Conservation (phyloP, 345 rosid species). For the Fremontodendron californicum region DNA sequence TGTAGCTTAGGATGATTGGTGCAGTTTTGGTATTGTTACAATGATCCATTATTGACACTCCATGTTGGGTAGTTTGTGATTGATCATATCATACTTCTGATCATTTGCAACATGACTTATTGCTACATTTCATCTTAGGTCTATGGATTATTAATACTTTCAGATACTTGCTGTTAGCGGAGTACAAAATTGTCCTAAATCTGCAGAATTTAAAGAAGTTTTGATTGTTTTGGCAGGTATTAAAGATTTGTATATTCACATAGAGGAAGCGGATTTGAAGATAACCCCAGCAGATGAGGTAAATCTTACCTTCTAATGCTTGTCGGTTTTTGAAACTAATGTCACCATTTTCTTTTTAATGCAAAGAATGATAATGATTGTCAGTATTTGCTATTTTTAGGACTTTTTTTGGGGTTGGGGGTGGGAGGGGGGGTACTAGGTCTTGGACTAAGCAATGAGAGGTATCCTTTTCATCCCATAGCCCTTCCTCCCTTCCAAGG, state of each 20-base stretch:
- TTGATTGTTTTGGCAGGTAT: slow-evolving; percentile 40
- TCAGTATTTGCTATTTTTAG: background rate
- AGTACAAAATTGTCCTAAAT: background rate
- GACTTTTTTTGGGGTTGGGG: background rate
- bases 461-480: background rate
- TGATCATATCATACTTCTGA: background rate
- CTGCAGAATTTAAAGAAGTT: background rate
- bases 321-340: background rate
- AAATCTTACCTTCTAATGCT: slow-evolving; percentile 5
- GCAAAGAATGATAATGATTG: background rate
- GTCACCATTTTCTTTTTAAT: background rate
- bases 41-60: background rate
- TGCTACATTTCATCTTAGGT: background rate
- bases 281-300: slow-evolving; percentile 62
- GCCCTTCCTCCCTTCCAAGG: background rate
- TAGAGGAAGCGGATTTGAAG: slow-evolving; percentile 42
- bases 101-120: background rate
- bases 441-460: background rate
- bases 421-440: background rate
- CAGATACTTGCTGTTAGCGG: background rate
- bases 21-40: background rate
- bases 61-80: background rate
- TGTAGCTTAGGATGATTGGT: background rate
- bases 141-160: background rate
- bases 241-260: slow-evolving; percentile 38